Base-by-base conservation (phyloP, 805 yeast genomes). In the Wickerhamomyces xylosicus region DNA sequence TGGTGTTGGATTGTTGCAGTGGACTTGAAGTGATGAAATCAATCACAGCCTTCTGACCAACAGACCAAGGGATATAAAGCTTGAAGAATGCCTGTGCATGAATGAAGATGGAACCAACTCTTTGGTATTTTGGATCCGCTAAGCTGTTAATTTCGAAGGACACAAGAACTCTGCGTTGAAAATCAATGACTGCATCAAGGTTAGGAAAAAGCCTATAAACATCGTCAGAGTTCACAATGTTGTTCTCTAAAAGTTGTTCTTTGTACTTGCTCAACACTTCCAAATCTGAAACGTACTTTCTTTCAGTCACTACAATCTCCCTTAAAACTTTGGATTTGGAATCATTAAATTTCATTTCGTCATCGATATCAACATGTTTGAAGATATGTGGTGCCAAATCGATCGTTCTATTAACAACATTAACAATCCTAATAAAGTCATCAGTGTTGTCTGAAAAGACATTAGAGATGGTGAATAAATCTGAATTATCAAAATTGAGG, bases 11-110 rank as follows among this genome's bases (percentile, higher is more conserved):
- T 38, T 86, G 68, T 48, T 74, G 74, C 5, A 67, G 54, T 5
- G 76, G 71, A 47, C 84, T 86, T 11, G 61, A 53, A 34, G 69
- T 66, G 31, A 92, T 83, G 40, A 86, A 71, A 40, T 85, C 95
- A 33, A 85, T 73, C 2, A 97, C 96, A 3, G 85, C 77, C 48
- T 77, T 76, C 59, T 86, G 97, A 42, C 90, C 90, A 39, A 87
- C 70, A 19, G 97, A 85, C 90, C 95, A 92, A 7, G 95, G 87
- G 58, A 87, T 95, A 60, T 92, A 92, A 9, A 85, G 76, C 46
- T 77, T 79, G 63, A 92, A 92, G 20, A 87, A 90, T 29, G 78
- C 76, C 27, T 89, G 84, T 10, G 92, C 85, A 58, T 82, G 94
- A 43, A 84, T 69, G 57, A 92, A 90, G 2, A 89, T 71, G 1